Evolutionary conservation across 192 early-diverging fungal genomes (phyloP).

Genomic region (Coemansia sp.): DNA sequence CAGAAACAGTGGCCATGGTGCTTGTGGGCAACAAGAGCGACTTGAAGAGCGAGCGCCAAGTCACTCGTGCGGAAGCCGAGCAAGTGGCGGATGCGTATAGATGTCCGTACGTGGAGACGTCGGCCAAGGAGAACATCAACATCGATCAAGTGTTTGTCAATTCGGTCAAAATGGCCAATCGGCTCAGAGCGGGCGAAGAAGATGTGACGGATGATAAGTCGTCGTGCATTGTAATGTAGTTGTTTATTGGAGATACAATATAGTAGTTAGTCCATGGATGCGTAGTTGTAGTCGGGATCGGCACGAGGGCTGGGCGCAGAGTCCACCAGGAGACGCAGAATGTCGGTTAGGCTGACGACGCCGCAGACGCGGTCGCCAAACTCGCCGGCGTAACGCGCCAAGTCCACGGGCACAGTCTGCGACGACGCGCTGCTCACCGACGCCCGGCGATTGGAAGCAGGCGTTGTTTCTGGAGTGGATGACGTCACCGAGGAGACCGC

Average conservation of each 20-base stretch:
- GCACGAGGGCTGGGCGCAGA: constrained; percentile 22
- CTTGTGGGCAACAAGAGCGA: constrained; percentile 95
- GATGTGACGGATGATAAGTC: constrained; percentile 23
- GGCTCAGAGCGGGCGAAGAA: constrained; percentile 17
- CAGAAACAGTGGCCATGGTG: constrained; percentile 85
- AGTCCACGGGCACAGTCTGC: constrained; percentile 38
- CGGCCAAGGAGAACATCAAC: constrained; percentile 90
- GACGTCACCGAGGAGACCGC: constrained; percentile 6
- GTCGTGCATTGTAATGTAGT: constrained; percentile 30
- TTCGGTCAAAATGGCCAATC: constrained; percentile 36
- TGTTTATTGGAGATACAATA: neutral
- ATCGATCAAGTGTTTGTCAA: constrained; percentile 61
- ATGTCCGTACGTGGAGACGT: constrained; percentile 85
- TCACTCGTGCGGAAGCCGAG: constrained; percentile 76
- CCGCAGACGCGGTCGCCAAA: constrained; percentile 54
- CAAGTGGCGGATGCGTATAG: constrained; percentile 78
- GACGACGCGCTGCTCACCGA: constrained; percentile 42
- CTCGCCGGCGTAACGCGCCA: constrained; percentile 27
- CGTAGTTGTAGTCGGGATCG: constrained; percentile 41
- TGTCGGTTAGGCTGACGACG: constrained; percentile 78
- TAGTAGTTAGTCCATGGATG: constrained; percentile 35
- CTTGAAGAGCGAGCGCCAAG: constrained; percentile 66
- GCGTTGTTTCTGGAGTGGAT: neutral
- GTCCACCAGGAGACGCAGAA: constrained; percentile 64
- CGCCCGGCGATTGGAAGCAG: constrained; percentile 15